Evolutionary conservation across 1,139 yeast species (phyloP).

Genomic region (Geotrichum carabidarum): DNA sequence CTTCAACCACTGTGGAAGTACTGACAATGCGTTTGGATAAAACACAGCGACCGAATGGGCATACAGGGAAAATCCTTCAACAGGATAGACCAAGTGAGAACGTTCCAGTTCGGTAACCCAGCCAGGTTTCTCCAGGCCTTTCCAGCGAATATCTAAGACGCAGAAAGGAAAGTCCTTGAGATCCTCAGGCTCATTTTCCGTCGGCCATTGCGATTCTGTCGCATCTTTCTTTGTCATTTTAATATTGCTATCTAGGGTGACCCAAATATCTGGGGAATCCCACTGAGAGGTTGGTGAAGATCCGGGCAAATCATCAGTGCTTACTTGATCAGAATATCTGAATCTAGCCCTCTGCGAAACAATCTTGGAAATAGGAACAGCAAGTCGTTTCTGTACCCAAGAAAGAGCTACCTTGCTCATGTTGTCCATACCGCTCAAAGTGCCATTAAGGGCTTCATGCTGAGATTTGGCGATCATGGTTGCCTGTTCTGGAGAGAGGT

Average conservation of each 20-base stretch:
- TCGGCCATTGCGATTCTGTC: conserved; percentile 18
- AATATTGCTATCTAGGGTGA: conserved; percentile 46
- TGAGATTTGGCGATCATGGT: conserved; percentile 30
- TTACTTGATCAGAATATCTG: conserved; percentile 15
- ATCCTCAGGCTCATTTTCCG: conserved; percentile 31
- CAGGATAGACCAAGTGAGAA: conserved; percentile 39
- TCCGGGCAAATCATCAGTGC: conserved; percentile 13
- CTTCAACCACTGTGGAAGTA: conserved; percentile 38
- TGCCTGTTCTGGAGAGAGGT: conserved; percentile 33
- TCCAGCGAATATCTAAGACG: conserved; percentile 45
- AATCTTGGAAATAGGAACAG: conserved; percentile 13
- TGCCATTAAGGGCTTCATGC: conserved; percentile 21
- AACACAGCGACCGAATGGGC: conserved; percentile 30
- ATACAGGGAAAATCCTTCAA: conserved; percentile 37
- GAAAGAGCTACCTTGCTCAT: conserved; percentile 38
- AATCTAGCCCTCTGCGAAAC: conserved; percentile 16
- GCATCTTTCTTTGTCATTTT: conserved; percentile 39
- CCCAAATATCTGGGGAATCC: conserved; percentile 35
- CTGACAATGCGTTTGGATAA: conserved; percentile 22
- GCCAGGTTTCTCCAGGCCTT: conserved; percentile 38
- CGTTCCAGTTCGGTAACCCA: conserved; percentile 38
- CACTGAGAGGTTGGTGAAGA: conserved; percentile 19
- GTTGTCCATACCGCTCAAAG: conserved; percentile 24
- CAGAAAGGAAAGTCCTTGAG: conserved; percentile 43
- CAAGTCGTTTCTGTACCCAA: conserved; percentile 19